These are phyloP conservation scores for Anthoceros angustus DNA, from an alignment of 225 moss, liverwort and hornwort genomes.

Conservation along the genomic window DNA sequence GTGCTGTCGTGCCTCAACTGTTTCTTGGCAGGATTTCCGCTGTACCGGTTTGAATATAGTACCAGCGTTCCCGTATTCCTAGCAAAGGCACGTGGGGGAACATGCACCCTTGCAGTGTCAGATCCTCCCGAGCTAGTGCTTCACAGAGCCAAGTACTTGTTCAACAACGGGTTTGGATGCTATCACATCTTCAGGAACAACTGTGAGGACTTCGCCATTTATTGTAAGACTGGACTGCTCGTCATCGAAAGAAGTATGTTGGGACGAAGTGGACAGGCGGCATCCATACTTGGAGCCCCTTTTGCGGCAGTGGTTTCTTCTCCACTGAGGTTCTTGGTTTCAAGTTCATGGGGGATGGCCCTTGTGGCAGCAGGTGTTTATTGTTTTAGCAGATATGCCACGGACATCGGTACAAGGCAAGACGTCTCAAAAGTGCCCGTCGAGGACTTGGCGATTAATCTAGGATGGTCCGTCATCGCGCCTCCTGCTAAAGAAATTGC, in stretches of 20 bases:
- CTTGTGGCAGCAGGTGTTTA: slow-evolving; percentile 77
- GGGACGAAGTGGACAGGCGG: slow-evolving; percentile 89
- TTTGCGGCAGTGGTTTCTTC: slow-evolving; percentile 91
- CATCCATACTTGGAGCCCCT: slow-evolving; percentile 82
- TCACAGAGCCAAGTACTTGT: slow-evolving; percentile 67
- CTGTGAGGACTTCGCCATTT: slow-evolving; percentile 96
- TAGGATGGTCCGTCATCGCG: slow-evolving; percentile 47
- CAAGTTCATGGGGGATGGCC: slow-evolving; percentile 76
- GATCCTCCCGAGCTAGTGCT: slow-evolving; percentile 52
- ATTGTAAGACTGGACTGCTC: slow-evolving; percentile 84
- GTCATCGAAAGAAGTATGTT: slow-evolving; percentile 63
- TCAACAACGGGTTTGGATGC: slow-evolving; percentile 60
- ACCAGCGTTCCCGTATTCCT: slow-evolving; percentile 64
- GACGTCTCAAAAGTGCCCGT: slow-evolving; percentile 84
- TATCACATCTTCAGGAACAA: slow-evolving; percentile 90
- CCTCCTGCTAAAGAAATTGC: not conserved
- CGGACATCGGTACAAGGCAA: slow-evolving; percentile 78
- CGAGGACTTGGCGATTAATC: slow-evolving; percentile 67
- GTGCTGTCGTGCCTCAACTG: slow-evolving; percentile 68
- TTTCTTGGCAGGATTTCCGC: slow-evolving; percentile 57
- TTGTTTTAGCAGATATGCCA: slow-evolving; percentile 74
- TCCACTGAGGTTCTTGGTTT: slow-evolving; percentile 66
- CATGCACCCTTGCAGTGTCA: slow-evolving; percentile 71
- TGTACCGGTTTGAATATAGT: slow-evolving; percentile 74
- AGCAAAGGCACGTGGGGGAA: slow-evolving; percentile 79